phyloP scores from a whole-genome alignment of 441 rosid species.

The Bocquillonia castaneifolia region DNA sequence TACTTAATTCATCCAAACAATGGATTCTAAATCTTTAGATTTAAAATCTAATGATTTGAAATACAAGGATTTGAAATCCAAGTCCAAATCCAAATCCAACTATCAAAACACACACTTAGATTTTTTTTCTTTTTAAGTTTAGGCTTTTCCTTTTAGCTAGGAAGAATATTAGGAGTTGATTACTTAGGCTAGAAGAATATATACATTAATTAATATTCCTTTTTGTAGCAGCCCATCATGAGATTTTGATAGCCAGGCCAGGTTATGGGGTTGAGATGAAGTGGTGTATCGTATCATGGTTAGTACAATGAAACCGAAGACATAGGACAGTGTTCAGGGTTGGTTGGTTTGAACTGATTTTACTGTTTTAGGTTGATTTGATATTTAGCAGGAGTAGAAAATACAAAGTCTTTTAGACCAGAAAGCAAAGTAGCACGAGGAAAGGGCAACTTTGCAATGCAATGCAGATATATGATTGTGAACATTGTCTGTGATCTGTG shows the following conservation, averaged over 20 bases:
- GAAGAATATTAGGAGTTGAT: not conserved
- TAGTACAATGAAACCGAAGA: not conserved
- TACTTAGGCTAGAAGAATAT: not conserved
- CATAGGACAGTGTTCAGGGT: not conserved
- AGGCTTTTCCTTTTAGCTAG: not conserved
- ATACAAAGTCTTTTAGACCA: not conserved
- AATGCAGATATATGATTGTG: not conserved
- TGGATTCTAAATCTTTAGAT: no score
- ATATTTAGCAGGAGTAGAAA: not conserved
- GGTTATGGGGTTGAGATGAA: not conserved
- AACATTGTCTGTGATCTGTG: not conserved
- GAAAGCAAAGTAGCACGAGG: not conserved
- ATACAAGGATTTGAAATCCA: not conserved
- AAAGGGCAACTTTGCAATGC: not conserved
- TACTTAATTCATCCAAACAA: no score
- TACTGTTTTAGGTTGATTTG: slow-evolving; percentile 6
- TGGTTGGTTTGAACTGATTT: not conserved
- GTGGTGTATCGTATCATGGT: not conserved
- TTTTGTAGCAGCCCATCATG: not conserved
- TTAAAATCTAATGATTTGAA: no score
- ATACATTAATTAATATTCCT: no score
- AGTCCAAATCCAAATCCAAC: no score
- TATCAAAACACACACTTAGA: no score
- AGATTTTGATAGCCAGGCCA: not conserved
- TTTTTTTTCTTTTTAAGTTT: not conserved